These are phyloP conservation scores for Quercus gilva DNA, from an alignment of 306 rosid species.

Conservation along the genomic window DNA sequence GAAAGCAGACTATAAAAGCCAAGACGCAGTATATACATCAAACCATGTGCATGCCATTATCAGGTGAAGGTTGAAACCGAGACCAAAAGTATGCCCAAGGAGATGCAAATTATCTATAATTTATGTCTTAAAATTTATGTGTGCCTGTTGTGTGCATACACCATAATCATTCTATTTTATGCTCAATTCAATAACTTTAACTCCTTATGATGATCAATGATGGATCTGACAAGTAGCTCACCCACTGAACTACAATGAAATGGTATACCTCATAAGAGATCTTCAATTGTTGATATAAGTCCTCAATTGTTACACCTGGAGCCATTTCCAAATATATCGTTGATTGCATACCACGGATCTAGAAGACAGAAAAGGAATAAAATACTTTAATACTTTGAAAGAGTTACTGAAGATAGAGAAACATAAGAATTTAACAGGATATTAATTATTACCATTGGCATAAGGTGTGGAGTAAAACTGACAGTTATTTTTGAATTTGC, in stretches of 20 bases:
- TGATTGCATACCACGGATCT: conserved; percentile 97
- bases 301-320: conserved; percentile 65
- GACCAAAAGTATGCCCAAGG: conserved; percentile 2
- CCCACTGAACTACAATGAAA: conserved; percentile 8
- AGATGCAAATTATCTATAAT: not conserved
- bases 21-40: conserved; percentile 1
- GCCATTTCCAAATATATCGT: conserved; percentile 91
- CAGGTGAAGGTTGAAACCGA: conserved; percentile 3
- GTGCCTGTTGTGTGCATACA: too few species aligned
- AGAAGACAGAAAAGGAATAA: conserved; percentile 16
- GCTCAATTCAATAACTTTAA: too few species aligned
- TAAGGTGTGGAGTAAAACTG: conserved; percentile 91
- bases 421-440: not conserved
- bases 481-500: conserved; percentile 68
- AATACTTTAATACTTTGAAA: conserved; percentile 11
- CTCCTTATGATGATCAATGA: not conserved
- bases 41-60: conserved; percentile 16
- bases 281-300: conserved; percentile 64
- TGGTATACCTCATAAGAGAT: conserved; percentile 60
- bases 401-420: conserved; percentile 1
- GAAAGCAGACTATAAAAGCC: conserved; percentile 2
- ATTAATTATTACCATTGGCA: conserved; percentile 73
- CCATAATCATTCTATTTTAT: too few species aligned
- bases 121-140: not conserved
- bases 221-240: conserved; percentile 14